A percentile compares a stretch with the other conserved stretches of the same genome.
Conservation (phyloP, 345 rosid genomes). For the Eutrema japonicum region DNA sequence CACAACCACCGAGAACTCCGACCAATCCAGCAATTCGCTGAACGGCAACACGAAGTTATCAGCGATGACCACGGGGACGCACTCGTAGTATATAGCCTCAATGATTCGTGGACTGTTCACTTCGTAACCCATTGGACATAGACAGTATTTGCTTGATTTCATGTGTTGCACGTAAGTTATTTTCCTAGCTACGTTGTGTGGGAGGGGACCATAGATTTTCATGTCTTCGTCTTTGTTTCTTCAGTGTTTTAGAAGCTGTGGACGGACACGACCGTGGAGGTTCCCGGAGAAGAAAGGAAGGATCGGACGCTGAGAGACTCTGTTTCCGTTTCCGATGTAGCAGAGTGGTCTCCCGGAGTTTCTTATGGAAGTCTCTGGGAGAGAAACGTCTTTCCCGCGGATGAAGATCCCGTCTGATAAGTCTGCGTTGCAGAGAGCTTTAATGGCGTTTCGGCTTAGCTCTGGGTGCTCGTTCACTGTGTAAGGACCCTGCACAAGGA, state of each 20-base stretch:
- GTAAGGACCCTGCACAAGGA: constrained; percentile 77
- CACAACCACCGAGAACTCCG: constrained; percentile 72
- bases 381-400: constrained; percentile 70
- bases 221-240: constrained; percentile 72
- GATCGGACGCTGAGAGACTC: constrained; percentile 83
- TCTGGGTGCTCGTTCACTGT: constrained; percentile 66
- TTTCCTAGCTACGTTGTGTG: constrained; percentile 56
- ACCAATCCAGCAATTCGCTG: constrained; percentile 78
- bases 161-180: constrained; percentile 84
- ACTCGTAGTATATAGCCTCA: constrained; percentile 88
- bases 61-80: constrained; percentile 86
- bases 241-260: constrained; percentile 77
- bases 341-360: constrained; percentile 65
- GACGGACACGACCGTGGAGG: constrained; percentile 87
- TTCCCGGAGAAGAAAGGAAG: constrained; percentile 91
- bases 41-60: constrained; percentile 88
- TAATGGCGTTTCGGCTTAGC: constrained; percentile 65
- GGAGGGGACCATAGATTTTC: constrained; percentile 77
- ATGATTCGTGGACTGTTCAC: constrained; percentile 93
- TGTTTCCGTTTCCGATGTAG: constrained; percentile 67
- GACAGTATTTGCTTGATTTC: constrained; percentile 82
- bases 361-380: constrained; percentile 86
- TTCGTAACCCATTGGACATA: constrained; percentile 93
- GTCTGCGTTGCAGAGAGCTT: constrained; percentile 89
- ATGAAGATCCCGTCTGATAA: constrained; percentile 68